A percentile compares a stretch with the other conserved stretches of the same genome.
These are phyloP conservation scores for Ceratocystis diversiconidia DNA, from an alignment of 2,329 filamentous ascomycete species.

Conservation along the genomic window DNA sequence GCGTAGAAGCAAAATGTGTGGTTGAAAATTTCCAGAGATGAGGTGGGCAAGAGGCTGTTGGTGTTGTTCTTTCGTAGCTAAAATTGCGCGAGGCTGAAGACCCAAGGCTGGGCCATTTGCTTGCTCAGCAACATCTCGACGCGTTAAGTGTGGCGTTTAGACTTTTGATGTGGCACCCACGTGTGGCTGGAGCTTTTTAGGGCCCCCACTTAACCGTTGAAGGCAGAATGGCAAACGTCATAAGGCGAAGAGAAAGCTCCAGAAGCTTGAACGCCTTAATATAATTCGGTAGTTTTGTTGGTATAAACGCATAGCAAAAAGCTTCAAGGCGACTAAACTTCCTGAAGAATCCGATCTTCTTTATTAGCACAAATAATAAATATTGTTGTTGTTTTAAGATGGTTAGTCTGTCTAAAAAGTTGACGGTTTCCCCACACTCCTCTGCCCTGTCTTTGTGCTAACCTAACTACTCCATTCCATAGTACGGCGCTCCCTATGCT, in stretches of 20 bases:
- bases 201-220: conserved; percentile 7
- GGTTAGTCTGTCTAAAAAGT: not conserved
- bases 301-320: no score
- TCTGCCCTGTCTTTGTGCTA: not conserved
- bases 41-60: conserved; percentile 23
- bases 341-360: no score
- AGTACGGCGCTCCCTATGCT: conserved; percentile 22
- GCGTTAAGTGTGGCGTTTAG: conserved; percentile 11
- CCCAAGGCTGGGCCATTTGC: not conserved
- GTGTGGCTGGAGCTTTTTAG: not conserved
- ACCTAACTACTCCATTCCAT: not conserved
- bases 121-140: conserved; percentile 2
- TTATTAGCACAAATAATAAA: no score
- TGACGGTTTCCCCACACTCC: not conserved
- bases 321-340: no score
- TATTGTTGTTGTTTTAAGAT: conserved; percentile 6
- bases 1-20: not conserved
- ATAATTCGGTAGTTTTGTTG: no score
- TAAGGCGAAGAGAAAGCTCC: conserved; percentile 10
- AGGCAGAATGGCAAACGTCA: conserved; percentile 16
- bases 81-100: conserved; percentile 14
- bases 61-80: not conserved
- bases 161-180: conserved; percentile 2
- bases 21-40: not conserved
- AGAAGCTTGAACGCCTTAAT: not conserved